Base-by-base conservation (phyloP, 495 filamentous ascomycete genomes). In the Immersiella caudata region DNA sequence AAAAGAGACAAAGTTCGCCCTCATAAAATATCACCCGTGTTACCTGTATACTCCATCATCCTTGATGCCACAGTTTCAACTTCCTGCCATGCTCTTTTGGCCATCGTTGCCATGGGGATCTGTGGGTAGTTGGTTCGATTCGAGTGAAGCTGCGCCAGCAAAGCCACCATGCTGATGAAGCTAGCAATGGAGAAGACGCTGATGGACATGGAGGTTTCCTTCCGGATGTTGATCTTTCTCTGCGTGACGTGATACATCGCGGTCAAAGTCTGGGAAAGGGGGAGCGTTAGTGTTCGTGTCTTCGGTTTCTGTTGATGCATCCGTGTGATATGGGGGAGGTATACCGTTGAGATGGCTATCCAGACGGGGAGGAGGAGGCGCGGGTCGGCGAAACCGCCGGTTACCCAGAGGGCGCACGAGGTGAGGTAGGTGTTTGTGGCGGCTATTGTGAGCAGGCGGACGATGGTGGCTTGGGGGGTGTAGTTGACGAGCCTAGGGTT, bases 301-400 rank as follows among this genome's bases (percentile, higher is more conserved):
- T n/a, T 33, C 29, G 29, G 29, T 33, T 33, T 33, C 29, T 33
- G 3, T 56, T n/a, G n/a, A n/a, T n/a, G 29, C 29, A 21, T 55
- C 11, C 63, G 24, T 8, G 35, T 35, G n/a, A 22, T 24, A 22
- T 33, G 29, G 22, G 55, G 22, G 51, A 26, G 60, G 76, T 81
- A 52, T 80, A 91, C 91, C 50, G 87, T 92, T 60, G 92, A 90
- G 63, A 96, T 94, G 59, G 88, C 88, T 63, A 96, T 89, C 91
- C 92, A 95, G 24, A 92, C 91, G 24, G 91, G 91, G 4, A 95
- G 81, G n/a, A 95, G 85, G 66, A 93, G 85, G 26, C 90, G 87
- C 0, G 90, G 89, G 74, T 93, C 91, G 59, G 89, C 86, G 21
- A 86, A 88, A 66, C 89, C 91, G 58, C 89, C 91, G 6, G 88